Conservation (phyloP, 2,329 filamentous ascomycete genomes). For the Davidsoniella neocaledoniae region DNA sequence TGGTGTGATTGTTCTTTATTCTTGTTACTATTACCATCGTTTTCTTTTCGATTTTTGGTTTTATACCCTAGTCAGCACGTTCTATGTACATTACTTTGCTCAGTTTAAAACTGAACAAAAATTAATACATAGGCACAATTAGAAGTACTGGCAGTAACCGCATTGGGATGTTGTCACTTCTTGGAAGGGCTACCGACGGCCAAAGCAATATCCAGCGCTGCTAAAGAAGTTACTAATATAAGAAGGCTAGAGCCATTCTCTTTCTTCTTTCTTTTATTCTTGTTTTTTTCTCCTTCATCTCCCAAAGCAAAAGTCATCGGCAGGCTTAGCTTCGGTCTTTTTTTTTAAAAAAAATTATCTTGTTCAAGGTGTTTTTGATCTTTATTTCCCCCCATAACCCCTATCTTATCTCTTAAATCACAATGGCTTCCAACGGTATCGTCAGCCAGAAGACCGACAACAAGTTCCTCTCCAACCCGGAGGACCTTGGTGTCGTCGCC, state of each 20-base stretch:
- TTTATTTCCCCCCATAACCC: background rate
- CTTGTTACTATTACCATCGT: too few relatives aligned
- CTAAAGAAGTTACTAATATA: background rate
- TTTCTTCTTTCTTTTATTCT: background rate
- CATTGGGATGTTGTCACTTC: too few relatives aligned
- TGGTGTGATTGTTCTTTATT: too few relatives aligned
- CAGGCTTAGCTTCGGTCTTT: slow-evolving; percentile 11
- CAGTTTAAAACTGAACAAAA: too few relatives aligned
- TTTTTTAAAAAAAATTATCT: too few relatives aligned
- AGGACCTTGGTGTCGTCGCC: slow-evolving; percentile 79
- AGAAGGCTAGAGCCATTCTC: background rate
- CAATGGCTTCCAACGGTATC: slow-evolving; percentile 21
- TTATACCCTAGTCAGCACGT: too few relatives aligned
- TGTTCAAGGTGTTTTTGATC: background rate
- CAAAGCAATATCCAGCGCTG: too few relatives aligned
- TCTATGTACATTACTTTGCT: too few relatives aligned
- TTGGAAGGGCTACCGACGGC: too few relatives aligned
- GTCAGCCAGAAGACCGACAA: slow-evolving; percentile 37
- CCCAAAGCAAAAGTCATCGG: slow-evolving; percentile 11
- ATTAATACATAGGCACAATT: too few relatives aligned
- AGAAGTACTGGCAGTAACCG: too few relatives aligned
- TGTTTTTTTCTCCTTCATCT: slow-evolving; percentile 9
- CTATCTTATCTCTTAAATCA: slow-evolving; percentile 1
- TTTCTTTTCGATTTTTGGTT: too few relatives aligned
- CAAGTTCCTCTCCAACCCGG: slow-evolving; percentile 64